A percentile compares a stretch with the other conserved stretches of the same genome.
Conservation (phyloP, 1,139 yeast species). For the Taiozyma sp. region DNA sequence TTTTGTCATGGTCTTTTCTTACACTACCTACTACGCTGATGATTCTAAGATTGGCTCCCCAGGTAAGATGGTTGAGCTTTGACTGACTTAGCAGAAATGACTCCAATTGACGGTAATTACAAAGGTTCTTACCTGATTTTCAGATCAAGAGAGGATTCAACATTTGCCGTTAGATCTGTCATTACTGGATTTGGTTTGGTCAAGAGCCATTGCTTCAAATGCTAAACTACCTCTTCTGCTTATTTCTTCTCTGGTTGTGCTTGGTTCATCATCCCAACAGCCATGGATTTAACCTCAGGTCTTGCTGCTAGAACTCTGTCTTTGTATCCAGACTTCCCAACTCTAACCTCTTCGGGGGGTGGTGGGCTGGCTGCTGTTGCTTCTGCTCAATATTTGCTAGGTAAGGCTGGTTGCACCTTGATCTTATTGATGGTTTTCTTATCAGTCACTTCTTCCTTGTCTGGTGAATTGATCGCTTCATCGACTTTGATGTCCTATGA, state of each 20-base stretch:
- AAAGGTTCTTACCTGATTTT: slow-evolving; percentile 45
- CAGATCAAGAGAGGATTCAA: slow-evolving; percentile 37
- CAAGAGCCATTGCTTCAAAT: slow-evolving; percentile 37
- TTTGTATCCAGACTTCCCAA: slow-evolving; percentile 28
- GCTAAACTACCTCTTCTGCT: slow-evolving; percentile 34
- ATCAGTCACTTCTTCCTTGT: slow-evolving; percentile 44
- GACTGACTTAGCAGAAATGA: slow-evolving; percentile 24
- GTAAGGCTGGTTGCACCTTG: slow-evolving; percentile 39
- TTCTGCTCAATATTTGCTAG: slow-evolving; percentile 37
- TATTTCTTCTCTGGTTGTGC: slow-evolving; percentile 40
- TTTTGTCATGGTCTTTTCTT: slow-evolving; percentile 36
- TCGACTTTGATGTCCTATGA: slow-evolving; percentile 43
- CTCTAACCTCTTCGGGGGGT: slow-evolving; percentile 19
- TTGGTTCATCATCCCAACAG: slow-evolving; percentile 40
- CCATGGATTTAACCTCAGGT: slow-evolving; percentile 40
- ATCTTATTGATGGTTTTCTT: slow-evolving; percentile 42
- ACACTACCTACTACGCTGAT: slow-evolving; percentile 36
- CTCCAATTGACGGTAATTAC: slow-evolving; percentile 39
- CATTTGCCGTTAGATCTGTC: slow-evolving; percentile 31
- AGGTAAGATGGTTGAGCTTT: slow-evolving; percentile 40
- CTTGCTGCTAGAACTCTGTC: slow-evolving; percentile 33
- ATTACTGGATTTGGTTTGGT: slow-evolving; percentile 35
- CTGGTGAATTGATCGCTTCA: slow-evolving; percentile 44
- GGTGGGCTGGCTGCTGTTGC: slow-evolving; percentile 41
- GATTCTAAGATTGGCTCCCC: slow-evolving; percentile 41